Conservation (phyloP, 108 stramenopile genomes). For the Licmophora abbreviata region DNA sequence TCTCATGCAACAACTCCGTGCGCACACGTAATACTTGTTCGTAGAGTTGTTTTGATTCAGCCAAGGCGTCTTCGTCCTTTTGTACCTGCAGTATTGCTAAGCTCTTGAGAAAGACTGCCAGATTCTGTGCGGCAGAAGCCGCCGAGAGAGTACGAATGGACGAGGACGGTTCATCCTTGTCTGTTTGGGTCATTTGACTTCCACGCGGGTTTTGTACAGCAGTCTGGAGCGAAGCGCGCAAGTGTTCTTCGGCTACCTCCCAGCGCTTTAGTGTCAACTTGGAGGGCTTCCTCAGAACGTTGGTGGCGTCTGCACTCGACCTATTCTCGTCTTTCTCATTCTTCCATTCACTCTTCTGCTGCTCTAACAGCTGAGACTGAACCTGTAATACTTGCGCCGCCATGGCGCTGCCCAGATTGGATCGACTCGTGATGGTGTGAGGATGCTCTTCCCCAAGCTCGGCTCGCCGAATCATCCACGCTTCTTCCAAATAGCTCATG, state of each 20-base stretch:
- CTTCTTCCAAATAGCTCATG: conserved; percentile 68
- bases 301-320: conserved; percentile 4
- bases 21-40: conserved; percentile 54
- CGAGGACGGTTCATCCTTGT: conserved; percentile 8
- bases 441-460: conserved; percentile 71
- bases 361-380: conserved; percentile 10
- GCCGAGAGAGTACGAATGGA: conserved; percentile 53
- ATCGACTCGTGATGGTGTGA: conserved; percentile 58
- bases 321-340: conserved; percentile 15
- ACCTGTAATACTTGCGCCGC: conserved; percentile 65
- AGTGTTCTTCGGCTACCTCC: conserved; percentile 78
- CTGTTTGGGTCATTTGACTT: conserved; percentile 21
- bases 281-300: no score
- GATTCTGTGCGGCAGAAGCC: conserved; percentile 79
- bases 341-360: conserved; percentile 9
- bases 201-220: conserved; percentile 70
- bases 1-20: conserved; percentile 31
- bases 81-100: conserved; percentile 46
- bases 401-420: conserved; percentile 52
- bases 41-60: conserved; percentile 68
- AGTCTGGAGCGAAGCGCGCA: conserved; percentile 52
- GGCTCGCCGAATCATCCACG: conserved; percentile 55
- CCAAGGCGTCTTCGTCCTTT: conserved; percentile 19
- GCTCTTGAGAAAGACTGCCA: conserved; percentile 77
- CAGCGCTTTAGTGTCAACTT: conserved; percentile 48